Conservation (phyloP, 495 filamentous ascomycete genomes). For the Talaromyces adpressus region DNA sequence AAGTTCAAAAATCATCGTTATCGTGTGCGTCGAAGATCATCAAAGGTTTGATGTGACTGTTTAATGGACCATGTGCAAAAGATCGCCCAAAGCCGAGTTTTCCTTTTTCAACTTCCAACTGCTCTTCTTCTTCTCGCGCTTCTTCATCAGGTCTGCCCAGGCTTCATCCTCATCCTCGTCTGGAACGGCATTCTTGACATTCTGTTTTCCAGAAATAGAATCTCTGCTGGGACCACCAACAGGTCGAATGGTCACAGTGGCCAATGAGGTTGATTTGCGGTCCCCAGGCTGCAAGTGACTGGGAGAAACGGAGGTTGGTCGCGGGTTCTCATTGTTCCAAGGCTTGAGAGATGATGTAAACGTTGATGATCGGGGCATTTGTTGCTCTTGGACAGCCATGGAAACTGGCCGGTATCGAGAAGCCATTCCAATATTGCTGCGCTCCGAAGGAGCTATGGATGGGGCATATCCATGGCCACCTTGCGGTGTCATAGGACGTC, state of each 20-base stretch:
- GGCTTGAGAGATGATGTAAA: constrained; percentile 40
- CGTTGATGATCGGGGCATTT: constrained; percentile 34
- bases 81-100: constrained; percentile 31
- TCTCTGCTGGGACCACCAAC: constrained; percentile 24
- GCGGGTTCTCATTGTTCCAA: constrained; percentile 42
- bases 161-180: constrained; percentile 81
- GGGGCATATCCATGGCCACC: constrained; percentile 50
- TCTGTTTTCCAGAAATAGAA: constrained; percentile 21
- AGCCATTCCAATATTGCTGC: constrained; percentile 85
- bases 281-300: constrained; percentile 13
- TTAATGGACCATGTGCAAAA: constrained; percentile 39
- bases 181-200: constrained; percentile 17
- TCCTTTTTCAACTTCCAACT: constrained; percentile 64
- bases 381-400: constrained; percentile 27
- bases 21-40: background rate
- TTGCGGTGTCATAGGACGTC: constrained; percentile 23
- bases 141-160: constrained; percentile 82
- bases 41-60: background rate
- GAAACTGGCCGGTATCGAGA: constrained; percentile 92
- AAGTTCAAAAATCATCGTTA: background rate
- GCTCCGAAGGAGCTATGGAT: constrained; percentile 86
- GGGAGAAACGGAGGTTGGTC: constrained; percentile 16
- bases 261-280: constrained; percentile 28
- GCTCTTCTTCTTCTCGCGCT: constrained; percentile 71
- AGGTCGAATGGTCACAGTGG: constrained; percentile 30